Evolutionary conservation across 208 protist species (phyloP), one percentile per base, ranked within the genome.

Genomic region (Porcisia deanei): DNA sequence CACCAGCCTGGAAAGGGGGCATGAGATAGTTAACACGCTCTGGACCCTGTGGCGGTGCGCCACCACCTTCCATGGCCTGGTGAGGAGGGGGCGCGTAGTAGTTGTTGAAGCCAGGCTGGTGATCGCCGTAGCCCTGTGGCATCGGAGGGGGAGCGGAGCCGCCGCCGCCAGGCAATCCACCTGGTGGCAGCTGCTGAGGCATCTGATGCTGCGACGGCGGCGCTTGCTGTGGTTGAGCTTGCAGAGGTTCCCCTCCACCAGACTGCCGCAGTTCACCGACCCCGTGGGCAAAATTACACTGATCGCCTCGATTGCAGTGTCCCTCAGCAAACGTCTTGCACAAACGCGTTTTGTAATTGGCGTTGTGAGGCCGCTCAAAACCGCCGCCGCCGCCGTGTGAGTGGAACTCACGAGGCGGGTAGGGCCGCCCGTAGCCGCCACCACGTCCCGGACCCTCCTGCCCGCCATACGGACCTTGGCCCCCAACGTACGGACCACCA

Each of bases 271-370:
- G 82, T 69, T 96, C 91, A 5, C 58, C 79, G 9, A 80, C 80
- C 0, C 91, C 88, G 74, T 97, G 94, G 0, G 94, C 90, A 67
- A 93, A 97, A 82, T 89, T 94, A 88, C 94, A 97, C 18, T 85
- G 70, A 34, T 84, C 79, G 2, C 92, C 94, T 14, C 85, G 83
- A 3, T 79, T 72, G 79, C 94, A 97, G 65, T 77, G 73, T 3
- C 94, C 94, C 58, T 95, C 86, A n/a, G 78, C 49, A 67, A 91
- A 96, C 22, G 82, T 54, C 71, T 93, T 90, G 79, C 94, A 97
- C 58, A 94, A 14, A 52, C 82, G 77, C 25, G 91, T 97, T 75
- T 95, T 95, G 84, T 87, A 91, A 72, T 79, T 75, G 39, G 77
- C 47, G 47, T 81, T 75, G 53, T 84, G 49, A 7, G 16, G 60